Base-by-base conservation (phyloP, 83 land plant species). In the Picea engelmannii region DNA sequence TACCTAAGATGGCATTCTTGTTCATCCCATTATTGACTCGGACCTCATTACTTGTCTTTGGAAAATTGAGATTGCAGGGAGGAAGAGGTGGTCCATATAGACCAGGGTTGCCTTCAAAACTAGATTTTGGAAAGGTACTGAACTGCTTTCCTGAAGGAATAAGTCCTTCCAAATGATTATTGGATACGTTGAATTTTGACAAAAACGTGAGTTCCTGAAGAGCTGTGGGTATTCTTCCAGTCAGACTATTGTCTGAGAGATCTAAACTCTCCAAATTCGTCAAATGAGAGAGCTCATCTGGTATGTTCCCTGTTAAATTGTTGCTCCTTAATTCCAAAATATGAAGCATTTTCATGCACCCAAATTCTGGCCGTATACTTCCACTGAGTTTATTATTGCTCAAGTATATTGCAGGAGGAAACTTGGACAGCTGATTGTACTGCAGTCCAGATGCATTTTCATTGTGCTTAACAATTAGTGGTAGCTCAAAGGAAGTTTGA, bases 111-210 rank as follows among this genome's bases (percentile, higher is more conserved):
- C 96, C 96, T 44, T 84, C 87, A 82, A 81, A 94, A 79, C 90
- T 87, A 47, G 81, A 77, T 75, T 35, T 73, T 1, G 84, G 67
- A 42, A 94, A 94, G 2, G 92, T 88, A 20, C 64, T 58, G 78
- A 94, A 90, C 65, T 92, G 95, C 47, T 83, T 84, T 49, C 91
- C 92, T n/a, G 83, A 1, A 60, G 99, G 99, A 24, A 95, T 86
- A 6, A 83, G 67, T 5, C 99, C 99, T 18, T 65, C 15, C 42
- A 96, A 84, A 67, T 83, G 42, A 74, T 96, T 95, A 78, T 82
- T 15, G 17, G 96, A 87, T 0, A 90, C 94, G 27, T 81, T 90
- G 25, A 96, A 89, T 2, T 0, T 62, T 18, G 88, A 60, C 44
- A 96, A 78, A 76, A 86, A 89, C 11, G 83, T 69, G 58, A 96